phyloP scores from a whole-genome alignment of 352 stramenopile genomes.

The Hyaloperonospora brassicae region DNA sequence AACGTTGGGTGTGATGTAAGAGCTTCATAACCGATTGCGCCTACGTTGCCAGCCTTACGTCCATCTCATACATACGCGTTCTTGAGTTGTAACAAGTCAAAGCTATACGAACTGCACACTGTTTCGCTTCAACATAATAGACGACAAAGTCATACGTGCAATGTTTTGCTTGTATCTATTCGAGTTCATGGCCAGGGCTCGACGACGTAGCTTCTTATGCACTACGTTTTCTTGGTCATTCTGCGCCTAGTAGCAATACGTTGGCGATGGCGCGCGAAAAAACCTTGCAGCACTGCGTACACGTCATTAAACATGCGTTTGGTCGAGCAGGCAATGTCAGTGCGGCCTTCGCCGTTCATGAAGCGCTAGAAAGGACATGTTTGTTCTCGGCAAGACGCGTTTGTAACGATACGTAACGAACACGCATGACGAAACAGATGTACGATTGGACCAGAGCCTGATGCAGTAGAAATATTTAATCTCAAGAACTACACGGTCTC shows the following conservation, averaged over 20 bases:
- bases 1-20: constrained; percentile 41
- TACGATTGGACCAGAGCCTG: neutral
- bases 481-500: constrained; percentile 46
- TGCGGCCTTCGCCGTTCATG: constrained; percentile 46
- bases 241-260: constrained; percentile 51
- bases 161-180: neutral
- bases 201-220: constrained; percentile 75
- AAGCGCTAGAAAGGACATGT: constrained; percentile 58
- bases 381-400: constrained; percentile 80
- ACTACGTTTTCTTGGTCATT: constrained; percentile 67
- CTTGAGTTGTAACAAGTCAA: no score
- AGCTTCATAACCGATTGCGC: constrained; percentile 37
- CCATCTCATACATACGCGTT: constrained; percentile 2
- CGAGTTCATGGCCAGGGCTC: constrained; percentile 74
- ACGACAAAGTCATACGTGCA: no score
- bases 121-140: no score
- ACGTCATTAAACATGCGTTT: constrained; percentile 91
- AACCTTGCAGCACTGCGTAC: constrained; percentile 82
- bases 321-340: constrained; percentile 85
- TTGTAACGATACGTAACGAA: constrained; percentile 89
- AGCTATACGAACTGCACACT: no score
- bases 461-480: neutral
- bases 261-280: constrained; percentile 70
- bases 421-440: constrained; percentile 10
- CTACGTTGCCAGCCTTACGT: constrained; percentile 18